Evolutionary conservation across 768 basidiomycete genomes (phyloP), one percentile per base, ranked within the genome.

Genomic region (Nevesoporus exiguus): DNA sequence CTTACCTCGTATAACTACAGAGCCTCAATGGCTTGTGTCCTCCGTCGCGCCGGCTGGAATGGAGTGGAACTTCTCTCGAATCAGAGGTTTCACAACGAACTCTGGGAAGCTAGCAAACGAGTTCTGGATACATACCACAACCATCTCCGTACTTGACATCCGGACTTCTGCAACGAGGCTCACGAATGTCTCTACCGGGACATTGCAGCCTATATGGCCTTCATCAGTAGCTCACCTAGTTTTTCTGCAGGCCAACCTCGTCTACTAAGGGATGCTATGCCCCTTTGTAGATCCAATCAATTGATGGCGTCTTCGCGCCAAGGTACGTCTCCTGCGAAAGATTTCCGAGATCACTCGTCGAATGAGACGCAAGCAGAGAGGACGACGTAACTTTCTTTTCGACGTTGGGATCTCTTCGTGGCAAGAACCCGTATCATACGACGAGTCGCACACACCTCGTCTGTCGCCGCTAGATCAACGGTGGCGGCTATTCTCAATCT

Each of bases 1-100:
- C 53, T n/a, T 45, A 52, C 39, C 10, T 43, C 13, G 46, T 37
- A 22, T n/a, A 40, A 44, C 34, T 40, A 40, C 51, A 49, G 49
- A 7, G 37, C 21, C 6, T 11, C 33, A 29, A 29, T 29, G 27
- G 27, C 27, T 8, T 29, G 27, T 13, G 34, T 7, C 17, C 14
- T 34, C 14, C 5, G 2, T 34, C 14, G 14, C 31, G 34, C 11
- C 11, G 14, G 9, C 31, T 11, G 31, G 9, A 33, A 10, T 14
- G 14, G 2, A 14, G 14, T 33, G 31, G 5, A 2, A 11, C 5
- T 30, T 10, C 11, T 34, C 33, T 34, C 13, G 33, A 15, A 11
- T 5, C 33, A n/a, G n/a, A n/a, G n/a, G n/a, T n/a, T n/a, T n/a
- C n/a, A n/a, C n/a, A n/a, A n/a, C n/a, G n/a, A n/a, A n/a, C n/a